Evolutionary conservation across 441 rosid species (phyloP).

Genomic region (Adansonia grandidieri): DNA sequence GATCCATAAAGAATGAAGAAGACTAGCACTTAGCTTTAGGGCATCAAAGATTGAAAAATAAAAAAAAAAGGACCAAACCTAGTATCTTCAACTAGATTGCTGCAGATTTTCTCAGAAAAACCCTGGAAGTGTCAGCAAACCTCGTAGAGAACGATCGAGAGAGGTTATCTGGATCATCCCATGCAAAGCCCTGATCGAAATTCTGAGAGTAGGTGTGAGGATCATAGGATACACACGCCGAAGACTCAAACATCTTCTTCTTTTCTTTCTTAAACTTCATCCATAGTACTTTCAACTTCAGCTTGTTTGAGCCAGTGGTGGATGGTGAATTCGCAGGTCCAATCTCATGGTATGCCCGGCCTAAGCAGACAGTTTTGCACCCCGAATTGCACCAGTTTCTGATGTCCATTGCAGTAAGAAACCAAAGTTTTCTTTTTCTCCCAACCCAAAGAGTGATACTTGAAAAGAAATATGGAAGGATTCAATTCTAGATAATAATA

Average conservation of each 20-base stretch:
- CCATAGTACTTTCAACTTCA: conserved; percentile 42
- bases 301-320: conserved; percentile 27
- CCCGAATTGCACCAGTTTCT: conserved; percentile 40
- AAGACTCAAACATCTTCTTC: conserved; percentile 34
- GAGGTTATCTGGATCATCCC: conserved; percentile 47
- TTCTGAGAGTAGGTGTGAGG: conserved; percentile 43
- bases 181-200: conserved; percentile 50
- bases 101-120: conserved; percentile 22
- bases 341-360: background rate
- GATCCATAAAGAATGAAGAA: background rate
- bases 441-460: background rate
- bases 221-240: conserved; percentile 33
- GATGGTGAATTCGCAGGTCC: conserved; percentile 17
- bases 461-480: background rate
- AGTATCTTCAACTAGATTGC: background rate
- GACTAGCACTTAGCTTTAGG: background rate
- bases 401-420: conserved; percentile 33
- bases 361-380: conserved; percentile 23
- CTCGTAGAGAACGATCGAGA: conserved; percentile 49
- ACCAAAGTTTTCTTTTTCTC: background rate
- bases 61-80: background rate
- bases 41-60: background rate
- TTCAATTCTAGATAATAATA: background rate
- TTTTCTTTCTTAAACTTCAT: conserved; percentile 43
- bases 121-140: conserved; percentile 38